phyloP scores from a whole-genome alignment of 2,329 filamentous ascomycete species.

The Aspergillus transmontanensis region DNA sequence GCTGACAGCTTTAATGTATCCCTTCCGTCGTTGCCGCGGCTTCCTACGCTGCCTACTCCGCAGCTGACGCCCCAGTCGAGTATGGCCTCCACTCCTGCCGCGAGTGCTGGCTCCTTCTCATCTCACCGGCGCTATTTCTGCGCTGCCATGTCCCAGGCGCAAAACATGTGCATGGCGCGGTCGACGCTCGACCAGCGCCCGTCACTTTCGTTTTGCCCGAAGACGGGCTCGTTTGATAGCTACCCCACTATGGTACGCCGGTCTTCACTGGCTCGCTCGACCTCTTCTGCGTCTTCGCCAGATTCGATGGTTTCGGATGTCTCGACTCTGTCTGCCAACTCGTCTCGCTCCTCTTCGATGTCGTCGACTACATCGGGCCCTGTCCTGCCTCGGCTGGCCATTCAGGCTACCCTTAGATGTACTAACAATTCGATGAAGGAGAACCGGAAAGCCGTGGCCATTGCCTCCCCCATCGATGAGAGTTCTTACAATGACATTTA shows the following conservation, averaged over 20 bases:
- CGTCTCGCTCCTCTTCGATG: conserved; percentile 55
- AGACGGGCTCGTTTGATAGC: conserved; percentile 47
- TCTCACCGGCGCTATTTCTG: conserved; percentile 60
- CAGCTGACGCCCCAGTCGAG: conserved; percentile 61
- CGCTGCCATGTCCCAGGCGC: conserved; percentile 60
- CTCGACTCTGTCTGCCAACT: conserved; percentile 56
- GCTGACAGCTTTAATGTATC: conserved; percentile 44
- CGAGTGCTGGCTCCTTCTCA: conserved; percentile 54
- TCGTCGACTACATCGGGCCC: conserved; percentile 41
- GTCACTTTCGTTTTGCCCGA: conserved; percentile 36
- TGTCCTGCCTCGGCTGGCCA: conserved; percentile 36
- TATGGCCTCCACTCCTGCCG: conserved; percentile 61
- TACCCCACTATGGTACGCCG: conserved; percentile 53
- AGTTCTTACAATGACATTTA: conserved; percentile 35
- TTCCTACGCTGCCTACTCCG: conserved; percentile 63
- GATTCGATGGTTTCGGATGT: conserved; percentile 66
- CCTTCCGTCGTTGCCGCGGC: conserved; percentile 58
- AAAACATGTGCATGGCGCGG: conserved; percentile 57
- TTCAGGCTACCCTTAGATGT: conserved; percentile 44
- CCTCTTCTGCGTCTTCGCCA: conserved; percentile 58
- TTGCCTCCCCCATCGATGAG: conserved; percentile 44
- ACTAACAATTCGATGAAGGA: conserved; percentile 43
- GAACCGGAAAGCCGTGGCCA: conserved; percentile 36
- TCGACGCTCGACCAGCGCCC: conserved; percentile 57
- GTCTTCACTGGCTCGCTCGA: conserved; percentile 53